These are phyloP conservation scores for Hypomontagnella monticulosa DNA, from an alignment of 495 filamentous ascomycete genomes.

Conservation along the genomic window DNA sequence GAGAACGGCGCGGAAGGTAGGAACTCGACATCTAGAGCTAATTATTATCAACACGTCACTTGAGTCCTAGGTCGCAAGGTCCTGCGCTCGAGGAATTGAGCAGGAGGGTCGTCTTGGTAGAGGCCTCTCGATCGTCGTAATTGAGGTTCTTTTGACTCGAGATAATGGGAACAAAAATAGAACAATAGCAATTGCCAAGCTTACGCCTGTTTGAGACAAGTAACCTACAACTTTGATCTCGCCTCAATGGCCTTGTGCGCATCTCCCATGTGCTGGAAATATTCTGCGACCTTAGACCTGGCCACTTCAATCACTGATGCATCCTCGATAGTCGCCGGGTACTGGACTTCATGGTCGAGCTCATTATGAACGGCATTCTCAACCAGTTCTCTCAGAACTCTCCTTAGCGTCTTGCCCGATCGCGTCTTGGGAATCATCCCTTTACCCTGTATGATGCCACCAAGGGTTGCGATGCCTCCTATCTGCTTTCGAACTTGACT, in stretches of 20 bases:
- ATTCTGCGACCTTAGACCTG: slow-evolving; percentile 56
- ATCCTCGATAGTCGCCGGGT: slow-evolving; percentile 67
- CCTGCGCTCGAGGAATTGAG: not conserved
- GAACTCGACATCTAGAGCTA: no score
- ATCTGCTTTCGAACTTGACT: slow-evolving; percentile 79
- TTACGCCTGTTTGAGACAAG: not conserved
- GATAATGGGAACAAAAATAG: slow-evolving; percentile 8
- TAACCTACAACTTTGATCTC: slow-evolving; percentile 65
- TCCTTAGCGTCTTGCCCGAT: slow-evolving; percentile 84
- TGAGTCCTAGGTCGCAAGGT: not conserved
- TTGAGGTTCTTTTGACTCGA: not conserved
- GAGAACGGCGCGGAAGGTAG: not conserved
- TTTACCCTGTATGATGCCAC: slow-evolving; percentile 82
- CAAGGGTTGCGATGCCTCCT: slow-evolving; percentile 83
- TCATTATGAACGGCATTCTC: slow-evolving; percentile 70
- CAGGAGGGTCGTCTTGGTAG: not conserved
- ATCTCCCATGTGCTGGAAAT: slow-evolving; percentile 57
- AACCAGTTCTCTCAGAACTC: slow-evolving; percentile 81
- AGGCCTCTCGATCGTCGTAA: slow-evolving; percentile 2
- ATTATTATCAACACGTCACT: not conserved
- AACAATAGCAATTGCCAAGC: not conserved
- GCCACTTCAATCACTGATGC: slow-evolving; percentile 59
- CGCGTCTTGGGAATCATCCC: slow-evolving; percentile 95
- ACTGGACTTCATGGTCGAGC: slow-evolving; percentile 58
- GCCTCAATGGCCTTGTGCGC: slow-evolving; percentile 61